Base-by-base conservation (phyloP, 768 basidiomycete genomes). In the Pleurotus sapidus region DNA sequence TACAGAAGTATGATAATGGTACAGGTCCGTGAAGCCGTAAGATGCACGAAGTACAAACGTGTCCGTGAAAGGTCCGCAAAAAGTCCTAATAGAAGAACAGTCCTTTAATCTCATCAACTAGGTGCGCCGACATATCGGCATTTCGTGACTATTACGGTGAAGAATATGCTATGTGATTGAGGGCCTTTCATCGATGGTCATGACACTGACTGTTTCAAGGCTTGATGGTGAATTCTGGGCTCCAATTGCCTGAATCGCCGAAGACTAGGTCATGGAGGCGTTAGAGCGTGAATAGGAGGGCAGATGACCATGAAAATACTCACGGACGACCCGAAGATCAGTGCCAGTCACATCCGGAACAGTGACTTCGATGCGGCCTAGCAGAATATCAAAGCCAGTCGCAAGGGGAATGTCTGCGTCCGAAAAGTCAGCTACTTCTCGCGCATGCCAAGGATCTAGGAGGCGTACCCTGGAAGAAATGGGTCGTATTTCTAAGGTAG, bases 181-280 rank as follows among this genome's bases (percentile, higher is more conserved):
- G 42, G 11, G 42, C 15, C 42, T 45, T 45, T 45, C 42, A 17
- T 45, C 42, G 42, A 23, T 45, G 42, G 30, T 45, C 20, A 17
- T 45, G 42, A 23, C 42, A 45, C n/a, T n/a, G 20, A 23, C n/a
- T 45, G 20, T 11, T 53, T 53, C 38, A 53, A 7, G 9, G 34
- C n/a, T 20, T 42, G 46, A 61, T 76, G 6, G 64, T 56, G 39
- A 75, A 75, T 20, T 34, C 0, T 0, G 58, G 61, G 46, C 74
- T 75, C 57, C 57, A 76, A 60, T 82, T 73, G 15, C 79, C 80
- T 46, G 79, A 81, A 65, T 81, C 81, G 11, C 80, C 80, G 40
- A 82, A 72, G 49, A 83, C 81, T 82, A 51, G 30, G 27, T 39
- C 9, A 46, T 47, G 20, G 34, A 46, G 34, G 17, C 46, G 24